These are phyloP conservation scores for Coemansia sp. DNA, from an alignment of 192 early-diverging fungal species.

Conservation along the genomic window DNA sequence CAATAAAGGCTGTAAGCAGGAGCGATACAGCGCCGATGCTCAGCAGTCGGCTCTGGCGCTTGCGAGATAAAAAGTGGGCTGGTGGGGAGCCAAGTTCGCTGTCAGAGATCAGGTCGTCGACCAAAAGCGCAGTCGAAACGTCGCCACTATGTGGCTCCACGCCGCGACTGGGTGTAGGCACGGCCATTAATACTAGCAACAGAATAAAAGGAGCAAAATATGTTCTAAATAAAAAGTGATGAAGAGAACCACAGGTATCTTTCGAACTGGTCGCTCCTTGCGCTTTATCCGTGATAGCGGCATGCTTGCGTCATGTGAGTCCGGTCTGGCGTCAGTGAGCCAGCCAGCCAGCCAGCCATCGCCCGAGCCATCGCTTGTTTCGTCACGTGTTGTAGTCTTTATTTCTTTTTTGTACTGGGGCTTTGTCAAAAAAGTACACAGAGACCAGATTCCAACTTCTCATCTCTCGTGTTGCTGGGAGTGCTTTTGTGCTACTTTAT, in stretches of 20 bases:
- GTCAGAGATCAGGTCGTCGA: not conserved
- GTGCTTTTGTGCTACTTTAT: not conserved
- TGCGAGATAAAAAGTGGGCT: not conserved
- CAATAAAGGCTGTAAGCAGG: constrained; percentile 19
- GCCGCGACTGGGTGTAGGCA: not conserved
- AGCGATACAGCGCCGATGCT: constrained; percentile 6
- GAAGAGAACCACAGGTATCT: not conserved
- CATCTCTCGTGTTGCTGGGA: constrained; percentile 1
- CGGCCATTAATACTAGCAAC: not conserved
- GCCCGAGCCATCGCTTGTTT: not conserved
- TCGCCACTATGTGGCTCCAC: constrained; percentile 2
- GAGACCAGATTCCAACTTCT: not conserved
- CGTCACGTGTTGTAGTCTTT: not conserved
- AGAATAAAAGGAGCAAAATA: not conserved
- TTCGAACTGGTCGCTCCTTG: not conserved
- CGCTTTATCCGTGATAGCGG: not conserved
- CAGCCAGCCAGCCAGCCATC: not conserved
- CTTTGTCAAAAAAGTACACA: not conserved
- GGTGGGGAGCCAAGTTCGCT: not conserved
- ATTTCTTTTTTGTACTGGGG: not conserved
- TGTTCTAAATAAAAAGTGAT: not conserved
- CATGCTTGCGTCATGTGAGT: not conserved
- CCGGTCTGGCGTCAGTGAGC: not conserved
- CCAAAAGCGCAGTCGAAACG: constrained; percentile 13
- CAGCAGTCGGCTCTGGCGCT: constrained; percentile 8